Percentiles rank a stretch among this genome's conserved stretches.
phyloP scores from a whole-genome alignment of 2,329 filamentous ascomycete species.

The Xylariaceae sp. region DNA sequence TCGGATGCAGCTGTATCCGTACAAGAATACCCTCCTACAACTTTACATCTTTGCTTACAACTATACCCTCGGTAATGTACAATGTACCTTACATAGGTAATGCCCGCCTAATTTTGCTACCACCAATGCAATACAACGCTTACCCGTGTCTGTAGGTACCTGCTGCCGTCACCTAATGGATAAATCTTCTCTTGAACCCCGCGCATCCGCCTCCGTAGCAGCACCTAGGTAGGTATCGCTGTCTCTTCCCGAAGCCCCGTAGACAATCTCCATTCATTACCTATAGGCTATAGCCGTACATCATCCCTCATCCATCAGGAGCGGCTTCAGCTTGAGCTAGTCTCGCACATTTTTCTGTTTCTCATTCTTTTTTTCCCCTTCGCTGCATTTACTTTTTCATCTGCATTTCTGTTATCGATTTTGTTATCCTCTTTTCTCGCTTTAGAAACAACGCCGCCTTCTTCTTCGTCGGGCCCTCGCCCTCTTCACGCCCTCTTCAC shows the following conservation, averaged over 20 bases:
- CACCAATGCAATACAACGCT: not conserved
- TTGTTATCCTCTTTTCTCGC: not conserved
- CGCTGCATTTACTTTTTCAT: not conserved
- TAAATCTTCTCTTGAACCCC: conserved; percentile 12
- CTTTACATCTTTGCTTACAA: not conserved
- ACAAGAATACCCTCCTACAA: not conserved
- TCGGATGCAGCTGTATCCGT: not conserved
- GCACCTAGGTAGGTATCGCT: not conserved
- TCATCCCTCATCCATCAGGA: conserved; percentile 1
- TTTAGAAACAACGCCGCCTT: not conserved
- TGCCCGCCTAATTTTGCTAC: too few species aligned
- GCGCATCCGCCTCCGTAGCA: conserved; percentile 16
- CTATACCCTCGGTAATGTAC: not conserved
- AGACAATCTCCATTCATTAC: not conserved
- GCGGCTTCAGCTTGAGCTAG: conserved; percentile 17
- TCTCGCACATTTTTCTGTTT: conserved; percentile 10
- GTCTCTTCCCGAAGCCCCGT: not conserved
- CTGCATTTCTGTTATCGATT: not conserved
- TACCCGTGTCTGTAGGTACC: not conserved
- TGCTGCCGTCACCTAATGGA: not conserved
- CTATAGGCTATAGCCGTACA: not conserved
- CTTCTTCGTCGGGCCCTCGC: not conserved
- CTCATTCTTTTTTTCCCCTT: conserved; percentile 1
- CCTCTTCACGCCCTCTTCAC: not conserved
- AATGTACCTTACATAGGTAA: not conserved